A percentile compares a stretch with the other conserved stretches of the same genome.
phyloP scores from a whole-genome alignment of 2,329 filamentous ascomycete genomes.

The Magnaporthales sp. region DNA sequence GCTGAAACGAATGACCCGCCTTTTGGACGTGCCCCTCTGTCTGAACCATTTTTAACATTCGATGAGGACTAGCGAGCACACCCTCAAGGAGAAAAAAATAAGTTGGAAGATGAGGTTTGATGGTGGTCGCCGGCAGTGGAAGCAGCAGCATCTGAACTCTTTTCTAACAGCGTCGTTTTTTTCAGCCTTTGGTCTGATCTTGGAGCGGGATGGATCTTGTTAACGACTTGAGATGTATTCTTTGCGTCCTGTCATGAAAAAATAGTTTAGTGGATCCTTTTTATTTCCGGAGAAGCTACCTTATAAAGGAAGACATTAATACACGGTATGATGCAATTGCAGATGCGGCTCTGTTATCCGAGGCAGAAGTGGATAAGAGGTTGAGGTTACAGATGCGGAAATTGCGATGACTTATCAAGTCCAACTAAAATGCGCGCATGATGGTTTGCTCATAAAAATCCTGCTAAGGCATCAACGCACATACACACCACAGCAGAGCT shows the following conservation, averaged over 20 bases:
- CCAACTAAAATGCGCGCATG: no score
- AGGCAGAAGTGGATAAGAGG: not conserved
- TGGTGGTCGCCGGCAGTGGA: no score
- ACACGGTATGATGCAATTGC: not conserved
- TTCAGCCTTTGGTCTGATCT: not conserved
- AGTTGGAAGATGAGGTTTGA: not conserved
- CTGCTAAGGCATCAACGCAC: no score
- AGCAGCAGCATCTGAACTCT: not conserved
- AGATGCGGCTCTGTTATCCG: not conserved
- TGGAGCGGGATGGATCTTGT: not conserved
- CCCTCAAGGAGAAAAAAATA: not conserved
- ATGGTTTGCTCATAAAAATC: no score
- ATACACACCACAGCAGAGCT: no score
- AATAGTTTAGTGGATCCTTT: not conserved
- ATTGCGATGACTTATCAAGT: not conserved
- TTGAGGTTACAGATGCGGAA: not conserved
- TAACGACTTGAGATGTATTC: not conserved
- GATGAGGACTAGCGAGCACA: not conserved
- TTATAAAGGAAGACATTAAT: not conserved
- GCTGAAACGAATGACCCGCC: not conserved
- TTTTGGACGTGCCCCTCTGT: not conserved
- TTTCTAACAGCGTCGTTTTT: no score
- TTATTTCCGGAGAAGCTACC: not conserved
- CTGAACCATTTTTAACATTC: not conserved
- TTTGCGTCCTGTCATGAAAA: not conserved